These are phyloP conservation scores for Gastrodia elata DNA, from an alignment of 106 monocot species.

Conservation along the genomic window DNA sequence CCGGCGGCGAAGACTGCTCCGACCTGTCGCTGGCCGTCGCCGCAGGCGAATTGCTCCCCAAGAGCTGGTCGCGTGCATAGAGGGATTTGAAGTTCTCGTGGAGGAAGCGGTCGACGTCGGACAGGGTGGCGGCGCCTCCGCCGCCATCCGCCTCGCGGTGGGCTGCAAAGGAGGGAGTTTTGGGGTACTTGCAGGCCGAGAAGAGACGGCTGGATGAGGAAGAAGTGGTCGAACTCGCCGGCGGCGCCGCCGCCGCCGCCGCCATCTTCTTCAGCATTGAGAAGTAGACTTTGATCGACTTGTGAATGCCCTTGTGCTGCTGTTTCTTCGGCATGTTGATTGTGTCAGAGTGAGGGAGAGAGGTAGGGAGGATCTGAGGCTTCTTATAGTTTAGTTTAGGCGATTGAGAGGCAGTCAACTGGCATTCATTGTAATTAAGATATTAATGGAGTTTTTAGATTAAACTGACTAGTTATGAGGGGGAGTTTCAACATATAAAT, in stretches of 20 bases:
- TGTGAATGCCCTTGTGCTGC: conserved; percentile 31
- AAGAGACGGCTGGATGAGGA: conserved; percentile 28
- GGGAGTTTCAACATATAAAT: neutral
- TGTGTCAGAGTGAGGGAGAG: neutral
- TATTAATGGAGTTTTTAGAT: neutral
- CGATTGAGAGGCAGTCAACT: too few relatives aligned
- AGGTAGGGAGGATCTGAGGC: neutral
- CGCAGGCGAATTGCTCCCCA: conserved; percentile 5
- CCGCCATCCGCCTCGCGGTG: neutral
- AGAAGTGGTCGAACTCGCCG: neutral
- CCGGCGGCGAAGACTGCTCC: neutral
- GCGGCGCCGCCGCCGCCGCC: neutral
- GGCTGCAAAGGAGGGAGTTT: conserved; percentile 48
- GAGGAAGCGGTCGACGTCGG: conserved; percentile 79
- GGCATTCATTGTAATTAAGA: neutral
- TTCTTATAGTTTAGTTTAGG: neutral
- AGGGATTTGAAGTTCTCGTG: conserved; percentile 73
- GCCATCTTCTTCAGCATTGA: conserved; percentile 47
- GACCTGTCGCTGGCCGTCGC: neutral
- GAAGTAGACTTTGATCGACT: conserved; percentile 36
- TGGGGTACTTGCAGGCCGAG: conserved; percentile 79
- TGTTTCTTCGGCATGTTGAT: neutral
- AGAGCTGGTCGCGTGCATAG: conserved; percentile 9
- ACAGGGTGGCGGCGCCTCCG: conserved; percentile 46
- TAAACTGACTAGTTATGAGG: neutral